Evolutionary conservation across 139 green algal genomes (phyloP), one percentile per base, ranked within the genome.

Genomic region (Desmodesmus armatus): DNA sequence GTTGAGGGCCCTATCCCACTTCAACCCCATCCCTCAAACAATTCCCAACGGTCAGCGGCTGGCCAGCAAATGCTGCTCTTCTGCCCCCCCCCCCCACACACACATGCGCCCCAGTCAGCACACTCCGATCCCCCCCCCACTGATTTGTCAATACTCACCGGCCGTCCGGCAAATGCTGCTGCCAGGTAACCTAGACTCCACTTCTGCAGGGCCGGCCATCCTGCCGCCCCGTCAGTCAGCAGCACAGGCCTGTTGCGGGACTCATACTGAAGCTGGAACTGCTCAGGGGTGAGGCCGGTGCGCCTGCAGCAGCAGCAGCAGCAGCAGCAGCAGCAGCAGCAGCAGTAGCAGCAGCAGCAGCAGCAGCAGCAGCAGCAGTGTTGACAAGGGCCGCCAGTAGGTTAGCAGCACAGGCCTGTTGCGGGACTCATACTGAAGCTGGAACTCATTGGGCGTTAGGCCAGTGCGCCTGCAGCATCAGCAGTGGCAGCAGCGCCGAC

Each of bases 371-470:
- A 21, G 23, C 11, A 66, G 13, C 53, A 63, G 53, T 4, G 19
- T 63, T 63, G 6, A n/a, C n/a, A n/a, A n/a, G n/a, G n/a, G n/a
- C n/a, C n/a, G n/a, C 29, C 82, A 88, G 43, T 93, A 92, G 3
- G 89, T 93, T n/a, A 99, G 84, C 25, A 99, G 89, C 13, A 99
- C 96, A 7, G 97, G 97, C 13, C 78, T 67, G 73, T 98, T 98
- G 40, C 90, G 92, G 0, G 70, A 15, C 91, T 99, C 97, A 71
- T 96, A 99, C 55, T 93, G 67, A 49, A 70, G 29, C 41, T 83
- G 53, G 78, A 99, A 99, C 41, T 95, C 75, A 44, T 91, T 89
- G 4, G 82, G 33, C 0, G 75, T 92, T 25, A 99, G 89, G 0
- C 47, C 77, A 29, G 53, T n/a, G 0, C 88, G 82, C 67, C 88